Evolutionary conservation across 306 rosid genomes (phyloP), one percentile per base, ranked within the genome.

Genomic region (Sicyos baderoa): DNA sequence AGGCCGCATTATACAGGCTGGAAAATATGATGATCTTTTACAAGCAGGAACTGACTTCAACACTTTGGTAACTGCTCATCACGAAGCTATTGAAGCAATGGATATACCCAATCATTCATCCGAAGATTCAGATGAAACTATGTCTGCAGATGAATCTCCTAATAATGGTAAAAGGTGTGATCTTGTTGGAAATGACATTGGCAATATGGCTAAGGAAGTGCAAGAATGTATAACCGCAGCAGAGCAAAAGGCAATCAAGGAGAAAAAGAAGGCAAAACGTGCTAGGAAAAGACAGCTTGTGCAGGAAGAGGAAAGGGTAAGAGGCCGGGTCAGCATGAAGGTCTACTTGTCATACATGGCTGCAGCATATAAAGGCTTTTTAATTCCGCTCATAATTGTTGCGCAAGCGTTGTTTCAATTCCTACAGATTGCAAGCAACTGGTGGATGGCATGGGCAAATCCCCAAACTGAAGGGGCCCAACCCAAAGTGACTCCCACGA

Each of bases 371-470:
- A 94, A 85, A 79, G 99, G 99, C 47, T 68, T 76, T 23, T 79
- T 94, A 78, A 86, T 94, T 80, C 97, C 99, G 12, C 95, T 81
- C 68, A 94, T 94, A 76, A 86, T 94, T 59, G 69, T 88, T 54
- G 96, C 99, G 14, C 99, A 94, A 83, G 40, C 83, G 58, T 70
- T 86, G 32, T 94, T 94, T 86, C 99, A 94, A 79, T 94, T 94
- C 86, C 99, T 94, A 79, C 99, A 94, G 84, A 94, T 94, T 80
- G 96, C 99, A 71, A 90, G 99, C 73, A 94, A 85, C 80, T 94
- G 99, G 99, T 94, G 99, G 99, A 94, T 94, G 99, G 99, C 99
- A 42, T 94, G 97, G 99, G 99, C 99, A 55, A 94, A 94, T 84
- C 99, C 99, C 77, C 99, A 90, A 85, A 94, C 97, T 15, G 90